Base-by-base conservation (phyloP, 805 yeast genomes). In the Ogataea pignaliae region DNA sequence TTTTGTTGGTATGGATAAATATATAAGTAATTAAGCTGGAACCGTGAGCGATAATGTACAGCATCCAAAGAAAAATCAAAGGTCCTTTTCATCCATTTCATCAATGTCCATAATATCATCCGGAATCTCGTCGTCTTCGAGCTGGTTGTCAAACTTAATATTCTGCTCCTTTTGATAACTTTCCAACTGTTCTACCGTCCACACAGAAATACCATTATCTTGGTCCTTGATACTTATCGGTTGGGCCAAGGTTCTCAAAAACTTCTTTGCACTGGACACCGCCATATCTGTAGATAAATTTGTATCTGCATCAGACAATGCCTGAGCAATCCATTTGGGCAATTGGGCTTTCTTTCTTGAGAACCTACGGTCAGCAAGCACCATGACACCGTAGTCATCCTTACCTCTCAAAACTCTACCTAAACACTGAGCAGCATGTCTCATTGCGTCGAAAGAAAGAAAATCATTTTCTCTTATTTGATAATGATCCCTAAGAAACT, bases 311-410 rank as follows among this genome's bases (percentile, higher is more conserved):
- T 93, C 98, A 12, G 84, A 71, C 40, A 93, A 72, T 1, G 90
- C 97, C 60, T 93, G 98, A 0, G 89, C 85, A 36, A 93, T 93
- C 99, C 99, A 93, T 63, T 88, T 90, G 0, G 99, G 99, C 31
- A 93, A 67, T 63, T 93, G 99, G 36, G 70, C 76, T 55, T 87
- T 81, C 66, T 91, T 93, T 52, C 88, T 76, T 1, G 90, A 77
- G 64, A 93, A 93, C 61, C 99, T 74, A 53, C 96, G 73, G 63
- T 93, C 99, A 0, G 99, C 99, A 48, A 93, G 68, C 36, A 93
- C 97, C 99, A 93, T 93, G 54, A 93, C 85, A 50, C 99, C 99
- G 64, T 93, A 93, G 70, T 93, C 99, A 60, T 93, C 97, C 63
- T 93, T 93, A 53, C 99, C 99, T 70, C 99, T 79, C 50, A 93